Conservation (phyloP, 169 alveolate genomes). For the Eimeria mitis region DNA sequence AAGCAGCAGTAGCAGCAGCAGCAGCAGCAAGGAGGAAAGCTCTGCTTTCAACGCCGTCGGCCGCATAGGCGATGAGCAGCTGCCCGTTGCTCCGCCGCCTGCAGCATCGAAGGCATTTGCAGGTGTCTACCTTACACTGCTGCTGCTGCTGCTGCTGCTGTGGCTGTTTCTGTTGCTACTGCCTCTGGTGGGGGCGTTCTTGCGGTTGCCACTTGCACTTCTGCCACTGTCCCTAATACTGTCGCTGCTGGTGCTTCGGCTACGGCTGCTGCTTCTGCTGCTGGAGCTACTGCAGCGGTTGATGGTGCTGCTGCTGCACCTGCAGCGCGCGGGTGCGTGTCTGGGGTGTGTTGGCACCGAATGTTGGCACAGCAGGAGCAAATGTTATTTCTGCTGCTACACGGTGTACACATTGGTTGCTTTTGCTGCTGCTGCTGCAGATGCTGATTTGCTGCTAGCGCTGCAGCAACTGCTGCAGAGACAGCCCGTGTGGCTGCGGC, state of each 20-base stretch:
- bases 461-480: slow-evolving; percentile 78
- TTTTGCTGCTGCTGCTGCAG: slow-evolving; percentile 26
- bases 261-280: background rate
- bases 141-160: slow-evolving; percentile 22
- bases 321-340: background rate
- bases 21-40: slow-evolving; percentile 63
- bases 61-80: slow-evolving; percentile 50
- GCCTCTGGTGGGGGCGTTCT: background rate
- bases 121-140: slow-evolving; percentile 38
- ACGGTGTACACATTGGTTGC: background rate
- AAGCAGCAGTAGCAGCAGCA: slow-evolving; percentile 35
- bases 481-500: slow-evolving; percentile 86
- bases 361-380: background rate
- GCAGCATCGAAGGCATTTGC: slow-evolving; percentile 69
- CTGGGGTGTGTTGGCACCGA: background rate
- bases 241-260: background rate
- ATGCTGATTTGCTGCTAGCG: slow-evolving; percentile 29
- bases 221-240: too few species aligned
- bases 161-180: background rate
- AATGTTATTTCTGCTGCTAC: slow-evolving; percentile 19
- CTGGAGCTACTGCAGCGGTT: background rate
- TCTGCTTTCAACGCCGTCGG: slow-evolving; percentile 68
- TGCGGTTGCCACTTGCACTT: background rate
- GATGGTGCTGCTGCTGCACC: slow-evolving; percentile 11
- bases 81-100: slow-evolving; percentile 71